phyloP scores from a whole-genome alignment of 768 basidiomycete genomes.

The Phallus indusiatus region DNA sequence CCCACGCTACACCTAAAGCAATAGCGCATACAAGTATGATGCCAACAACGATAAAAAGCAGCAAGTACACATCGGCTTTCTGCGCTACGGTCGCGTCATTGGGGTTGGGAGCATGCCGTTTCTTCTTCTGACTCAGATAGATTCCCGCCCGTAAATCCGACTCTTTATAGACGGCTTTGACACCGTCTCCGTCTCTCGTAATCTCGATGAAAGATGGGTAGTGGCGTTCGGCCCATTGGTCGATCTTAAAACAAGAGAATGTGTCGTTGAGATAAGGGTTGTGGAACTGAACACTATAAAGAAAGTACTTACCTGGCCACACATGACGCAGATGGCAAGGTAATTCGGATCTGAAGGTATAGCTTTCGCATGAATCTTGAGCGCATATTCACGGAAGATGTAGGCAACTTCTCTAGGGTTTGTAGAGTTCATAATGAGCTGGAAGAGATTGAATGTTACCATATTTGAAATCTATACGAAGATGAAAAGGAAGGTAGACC shows the following conservation, averaged over 20 bases:
- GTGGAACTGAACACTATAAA: not conserved
- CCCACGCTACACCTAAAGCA: slow-evolving; percentile 8
- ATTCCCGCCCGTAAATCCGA: slow-evolving; percentile 45
- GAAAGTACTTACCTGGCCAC: slow-evolving; percentile 54
- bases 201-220: slow-evolving; percentile 82
- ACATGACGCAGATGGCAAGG: slow-evolving; percentile 71
- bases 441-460: no score
- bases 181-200: slow-evolving; percentile 14
- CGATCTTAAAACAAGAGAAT: slow-evolving; percentile 43
- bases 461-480: no score
- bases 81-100: not conserved
- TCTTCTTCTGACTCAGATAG: slow-evolving; percentile 14
- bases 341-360: slow-evolving; percentile 79
- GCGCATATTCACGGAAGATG: slow-evolving; percentile 76
- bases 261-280: not conserved
- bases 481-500: slow-evolving; percentile 18
- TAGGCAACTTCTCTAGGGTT: slow-evolving; percentile 87
- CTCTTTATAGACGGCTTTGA: slow-evolving; percentile 12
- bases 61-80: slow-evolving; percentile 7
- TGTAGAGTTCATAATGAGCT: slow-evolving; percentile 89
- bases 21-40: slow-evolving; percentile 3
- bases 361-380: slow-evolving; percentile 75
- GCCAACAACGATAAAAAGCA: slow-evolving; percentile 10
- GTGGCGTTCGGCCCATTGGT: slow-evolving; percentile 87
- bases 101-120: not conserved